Conservation (phyloP, 352 stramenopile genomes). For the Salisapilia sapeloensis region DNA sequence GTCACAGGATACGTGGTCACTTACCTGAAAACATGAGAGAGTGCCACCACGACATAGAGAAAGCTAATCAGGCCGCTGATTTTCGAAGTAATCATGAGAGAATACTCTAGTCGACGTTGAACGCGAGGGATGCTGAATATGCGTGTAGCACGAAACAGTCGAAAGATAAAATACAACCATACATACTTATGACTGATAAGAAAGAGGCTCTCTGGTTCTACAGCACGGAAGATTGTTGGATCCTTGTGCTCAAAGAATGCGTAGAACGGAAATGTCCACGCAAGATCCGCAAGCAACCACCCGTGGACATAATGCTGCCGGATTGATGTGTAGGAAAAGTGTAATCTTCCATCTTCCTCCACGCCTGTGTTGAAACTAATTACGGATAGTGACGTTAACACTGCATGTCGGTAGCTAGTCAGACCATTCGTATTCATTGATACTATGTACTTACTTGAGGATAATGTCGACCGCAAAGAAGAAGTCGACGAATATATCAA, state of each 20-base stretch:
- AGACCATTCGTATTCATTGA: neutral
- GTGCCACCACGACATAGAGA: slow-evolving; percentile 41
- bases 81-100: slow-evolving; percentile 58
- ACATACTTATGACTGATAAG: slow-evolving; percentile 5
- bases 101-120: slow-evolving; percentile 43
- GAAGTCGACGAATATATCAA: slow-evolving; percentile 44
- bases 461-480: slow-evolving; percentile 57
- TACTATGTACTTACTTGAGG: slow-evolving; percentile 33
- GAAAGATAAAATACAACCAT: slow-evolving; percentile 27
- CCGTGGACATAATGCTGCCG: slow-evolving; percentile 21
- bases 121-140: slow-evolving; percentile 36
- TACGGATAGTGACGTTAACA: slow-evolving; percentile 1
- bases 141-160: slow-evolving; percentile 26
- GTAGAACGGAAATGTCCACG: slow-evolving; percentile 61
- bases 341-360: slow-evolving; percentile 49
- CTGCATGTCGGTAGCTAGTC: neutral
- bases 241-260: slow-evolving; percentile 18
- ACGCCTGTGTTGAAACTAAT: slow-evolving; percentile 57
- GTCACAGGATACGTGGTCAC: neutral
- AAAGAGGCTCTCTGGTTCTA: slow-evolving; percentile 8
- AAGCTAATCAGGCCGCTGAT: slow-evolving; percentile 61
- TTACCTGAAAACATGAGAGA: slow-evolving; percentile 70
- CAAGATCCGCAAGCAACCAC: slow-evolving; percentile 39
- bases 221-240: slow-evolving; percentile 3
- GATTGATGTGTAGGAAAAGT: slow-evolving; percentile 43